Conservation (phyloP, 768 basidiomycete species). For the Panaeolus papilionaceus region DNA sequence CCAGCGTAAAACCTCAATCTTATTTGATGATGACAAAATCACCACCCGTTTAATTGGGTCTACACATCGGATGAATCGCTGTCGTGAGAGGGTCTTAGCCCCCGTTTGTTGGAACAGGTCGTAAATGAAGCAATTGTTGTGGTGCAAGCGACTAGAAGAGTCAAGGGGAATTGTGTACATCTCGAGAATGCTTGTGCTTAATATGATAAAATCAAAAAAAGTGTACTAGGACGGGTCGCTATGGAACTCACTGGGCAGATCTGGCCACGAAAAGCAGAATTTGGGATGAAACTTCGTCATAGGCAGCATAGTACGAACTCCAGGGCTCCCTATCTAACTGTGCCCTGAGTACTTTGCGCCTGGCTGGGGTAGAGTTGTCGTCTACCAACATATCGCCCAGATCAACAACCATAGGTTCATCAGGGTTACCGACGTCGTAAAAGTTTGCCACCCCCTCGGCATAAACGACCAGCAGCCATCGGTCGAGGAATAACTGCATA, state of each 20-base stretch:
- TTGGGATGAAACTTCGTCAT: not conserved
- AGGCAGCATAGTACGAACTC: not conserved
- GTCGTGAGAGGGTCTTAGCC: not conserved
- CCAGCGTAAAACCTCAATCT: not conserved
- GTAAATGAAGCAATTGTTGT: not conserved
- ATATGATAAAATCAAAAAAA: not conserved
- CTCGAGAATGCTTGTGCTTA: not conserved
- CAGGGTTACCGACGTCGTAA: conserved; percentile 41
- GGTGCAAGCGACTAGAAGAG: not conserved
- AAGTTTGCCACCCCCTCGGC: conserved; percentile 47
- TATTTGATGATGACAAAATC: not conserved
- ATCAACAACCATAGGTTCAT: conserved; percentile 21
- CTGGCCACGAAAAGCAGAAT: not conserved
- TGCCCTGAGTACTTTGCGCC: not conserved
- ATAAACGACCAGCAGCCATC: conserved; percentile 55
- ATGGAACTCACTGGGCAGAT: not conserved
- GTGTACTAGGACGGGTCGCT: too few relatives aligned
- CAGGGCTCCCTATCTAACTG: not conserved
- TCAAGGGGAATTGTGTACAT: not conserved
- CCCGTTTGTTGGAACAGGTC: not conserved
- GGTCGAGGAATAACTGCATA: conserved; percentile 48
- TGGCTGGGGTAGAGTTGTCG: conserved; percentile 27
- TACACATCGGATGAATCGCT: not conserved
- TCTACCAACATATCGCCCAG: conserved; percentile 18
- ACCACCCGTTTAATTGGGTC: not conserved